Evolutionary conservation across 208 protist species (phyloP), one percentile per base, ranked within the genome.

Genomic region (Crithidia fasciculata): DNA sequence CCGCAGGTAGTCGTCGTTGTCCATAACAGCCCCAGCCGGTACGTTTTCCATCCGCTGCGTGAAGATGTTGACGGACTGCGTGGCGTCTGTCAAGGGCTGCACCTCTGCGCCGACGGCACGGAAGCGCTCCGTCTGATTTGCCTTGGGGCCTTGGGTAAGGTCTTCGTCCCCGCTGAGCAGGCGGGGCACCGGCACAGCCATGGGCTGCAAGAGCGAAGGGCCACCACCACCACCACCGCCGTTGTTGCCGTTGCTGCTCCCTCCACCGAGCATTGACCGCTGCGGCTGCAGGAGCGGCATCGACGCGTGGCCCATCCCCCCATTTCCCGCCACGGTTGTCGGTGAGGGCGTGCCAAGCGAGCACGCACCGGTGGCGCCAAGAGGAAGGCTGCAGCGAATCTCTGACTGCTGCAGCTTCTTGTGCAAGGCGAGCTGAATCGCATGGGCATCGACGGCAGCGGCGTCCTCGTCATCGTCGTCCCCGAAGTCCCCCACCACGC

Each of bases 361-460:
- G 47, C 9, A 55, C 9, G 53, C 54, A 15, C 41, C 37, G 36
- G 19, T 67, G 13, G 9, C 52, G 13, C 54, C 47, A 19, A 56
- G n/a, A 10, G 76, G 64, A 2, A 68, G 13, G 58, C 63, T 76
- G 58, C 61, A 68, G 47, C 54, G 74, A 43, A 72, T 74, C 39
- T 72, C 60, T 16, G 61, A 52, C 3, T 74, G 72, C 49, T 64
- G 56, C 58, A 95, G 81, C 49, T 84, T 83, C n/a, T 80, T 65
- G 75, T 95, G 88, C 66, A 95, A 78, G 13, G 66, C 65, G 12
- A 85, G 77, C 78, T 95, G 90, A 8, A 93, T 72, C 16, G 78
- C 82, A 28, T 68, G 80, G 0, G 76, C 86, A 63, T 95, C 84
- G 19, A 93, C 59, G n/a, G 83, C 69, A 8, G 12, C 77, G 16